A percentile compares a stretch with the other conserved stretches of the same genome.
Evolutionary conservation across 148 eudicot species (phyloP).

Genomic region (Rhododendron kiyosumense): DNA sequence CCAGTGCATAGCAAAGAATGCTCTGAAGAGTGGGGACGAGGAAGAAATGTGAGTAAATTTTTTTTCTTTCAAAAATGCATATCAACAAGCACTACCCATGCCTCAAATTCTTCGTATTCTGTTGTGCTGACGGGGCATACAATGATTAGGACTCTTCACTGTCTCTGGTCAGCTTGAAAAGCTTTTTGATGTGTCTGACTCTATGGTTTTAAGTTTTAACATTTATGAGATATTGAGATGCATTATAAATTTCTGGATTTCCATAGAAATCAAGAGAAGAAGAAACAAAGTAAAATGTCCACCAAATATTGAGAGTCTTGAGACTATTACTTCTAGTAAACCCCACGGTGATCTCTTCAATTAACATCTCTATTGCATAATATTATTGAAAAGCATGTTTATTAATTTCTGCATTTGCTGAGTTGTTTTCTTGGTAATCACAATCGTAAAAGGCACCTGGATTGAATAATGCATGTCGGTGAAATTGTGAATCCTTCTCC

Average conservation of each 20-base stretch:
- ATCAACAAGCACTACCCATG: not conserved
- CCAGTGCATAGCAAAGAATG: constrained; percentile 89
- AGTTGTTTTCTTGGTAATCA: not conserved
- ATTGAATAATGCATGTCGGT: not conserved
- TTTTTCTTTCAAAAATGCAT: not conserved
- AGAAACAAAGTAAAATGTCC: not conserved
- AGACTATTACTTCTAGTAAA: not conserved
- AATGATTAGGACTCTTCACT: not conserved
- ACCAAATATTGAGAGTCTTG: not conserved
- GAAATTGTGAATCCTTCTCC: not conserved
- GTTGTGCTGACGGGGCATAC: not conserved
- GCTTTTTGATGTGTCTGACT: not conserved
- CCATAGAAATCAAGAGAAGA: not conserved
- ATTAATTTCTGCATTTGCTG: not conserved
- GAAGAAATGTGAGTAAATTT: constrained; percentile 80
- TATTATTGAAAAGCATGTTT: not conserved
- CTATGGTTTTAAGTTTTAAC: not conserved
- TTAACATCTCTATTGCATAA: not conserved
- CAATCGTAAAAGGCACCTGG: not conserved
- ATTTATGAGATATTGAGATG: not conserved
- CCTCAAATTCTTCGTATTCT: not conserved
- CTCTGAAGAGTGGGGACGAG: constrained; percentile 81
- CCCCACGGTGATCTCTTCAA: not conserved
- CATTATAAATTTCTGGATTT: not conserved
- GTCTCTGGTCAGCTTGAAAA: not conserved